Percentiles rank a stretch among this genome's conserved stretches.
Conservation (phyloP, 1,139 yeast species). For the Suzukiozyma palmioleophila region DNA sequence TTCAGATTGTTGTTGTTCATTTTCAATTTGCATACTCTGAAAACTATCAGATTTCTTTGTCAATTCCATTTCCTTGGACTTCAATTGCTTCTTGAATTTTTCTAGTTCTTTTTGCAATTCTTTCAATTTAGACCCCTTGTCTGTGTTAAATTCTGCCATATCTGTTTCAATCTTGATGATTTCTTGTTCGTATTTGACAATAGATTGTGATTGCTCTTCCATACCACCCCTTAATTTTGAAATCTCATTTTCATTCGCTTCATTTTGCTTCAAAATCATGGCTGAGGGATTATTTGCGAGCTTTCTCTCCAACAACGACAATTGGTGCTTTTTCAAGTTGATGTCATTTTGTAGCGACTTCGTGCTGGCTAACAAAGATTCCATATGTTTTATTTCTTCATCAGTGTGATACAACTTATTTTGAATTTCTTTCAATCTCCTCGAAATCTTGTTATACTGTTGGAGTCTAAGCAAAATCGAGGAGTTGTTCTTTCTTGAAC, state of each 20-base stretch:
- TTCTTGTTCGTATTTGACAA: conserved; percentile 31
- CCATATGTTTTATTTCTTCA: conserved; percentile 41
- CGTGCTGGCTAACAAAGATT: conserved; percentile 47
- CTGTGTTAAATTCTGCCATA: conserved; percentile 72
- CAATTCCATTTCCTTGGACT: conserved; percentile 37
- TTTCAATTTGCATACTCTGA: conserved; percentile 66
- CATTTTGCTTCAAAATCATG: conserved; percentile 46
- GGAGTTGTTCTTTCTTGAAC: conserved; percentile 63
- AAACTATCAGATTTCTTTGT: conserved; percentile 48
- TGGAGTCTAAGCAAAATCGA: conserved; percentile 66
- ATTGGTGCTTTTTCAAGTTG: conserved; percentile 64
- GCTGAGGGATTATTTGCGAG: conserved; percentile 60
- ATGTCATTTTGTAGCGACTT: conserved; percentile 60
- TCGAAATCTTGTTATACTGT: conserved; percentile 52
- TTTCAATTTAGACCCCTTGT: conserved; percentile 77
- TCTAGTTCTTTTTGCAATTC: conserved; percentile 58
- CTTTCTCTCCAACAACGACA: conserved; percentile 57
- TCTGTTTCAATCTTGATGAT: conserved; percentile 65
- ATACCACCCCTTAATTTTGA: conserved; percentile 36
- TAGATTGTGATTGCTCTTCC: conserved; percentile 24
- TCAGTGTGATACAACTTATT: conserved; percentile 38
- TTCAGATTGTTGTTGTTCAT: conserved; percentile 65
- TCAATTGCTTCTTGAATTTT: conserved; percentile 32
- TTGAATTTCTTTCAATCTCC: conserved; percentile 34
- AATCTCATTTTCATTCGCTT: conserved; percentile 49